Percentiles rank a stretch among this genome's conserved stretches.
phyloP scores from a whole-genome alignment of 2,329 filamentous ascomycete species.

The Arthrinium puccinioides region DNA sequence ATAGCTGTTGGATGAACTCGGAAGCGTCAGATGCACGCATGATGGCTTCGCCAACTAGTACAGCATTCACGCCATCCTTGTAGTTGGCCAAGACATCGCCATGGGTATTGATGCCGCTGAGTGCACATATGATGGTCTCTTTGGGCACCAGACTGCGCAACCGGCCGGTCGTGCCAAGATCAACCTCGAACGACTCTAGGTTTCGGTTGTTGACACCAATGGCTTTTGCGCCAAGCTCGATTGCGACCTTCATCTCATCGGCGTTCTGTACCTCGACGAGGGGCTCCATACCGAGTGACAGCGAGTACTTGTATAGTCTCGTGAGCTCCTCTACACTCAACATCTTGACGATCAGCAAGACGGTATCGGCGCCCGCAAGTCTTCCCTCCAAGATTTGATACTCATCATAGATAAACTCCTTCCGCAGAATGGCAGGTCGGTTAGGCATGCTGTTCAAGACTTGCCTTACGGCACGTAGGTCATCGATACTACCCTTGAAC shows the following conservation, averaged over 20 bases:
- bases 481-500: constrained; percentile 98
- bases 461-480: constrained; percentile 78
- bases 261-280: constrained; percentile 93
- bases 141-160: constrained; percentile 81
- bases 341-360: constrained; percentile 98
- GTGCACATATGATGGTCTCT: constrained; percentile 81
- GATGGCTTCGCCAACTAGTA: constrained; percentile 90
- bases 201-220: constrained; percentile 98
- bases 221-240: constrained; percentile 78
- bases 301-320: constrained; percentile 79
- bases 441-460: constrained; percentile 88
- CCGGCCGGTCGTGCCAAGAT: constrained; percentile 84
- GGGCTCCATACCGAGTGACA: constrained; percentile 91
- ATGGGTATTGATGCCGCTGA: constrained; percentile 87
- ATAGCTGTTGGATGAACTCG: constrained; percentile 76
- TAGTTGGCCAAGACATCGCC: constrained; percentile 85
- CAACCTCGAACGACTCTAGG: constrained; percentile 92
- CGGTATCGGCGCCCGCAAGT: constrained; percentile 86
- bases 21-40: constrained; percentile 85
- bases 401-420: constrained; percentile 97
- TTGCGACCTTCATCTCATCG: constrained; percentile 84
- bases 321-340: constrained; percentile 67
- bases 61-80: constrained; percentile 82
- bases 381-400: constrained; percentile 96
- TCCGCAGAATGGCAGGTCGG: constrained; percentile 82